A percentile compares a stretch with the other conserved stretches of the same genome.
Evolutionary conservation across 2,329 filamentous ascomycete species (phyloP).

Genomic region (Botrytis porri): DNA sequence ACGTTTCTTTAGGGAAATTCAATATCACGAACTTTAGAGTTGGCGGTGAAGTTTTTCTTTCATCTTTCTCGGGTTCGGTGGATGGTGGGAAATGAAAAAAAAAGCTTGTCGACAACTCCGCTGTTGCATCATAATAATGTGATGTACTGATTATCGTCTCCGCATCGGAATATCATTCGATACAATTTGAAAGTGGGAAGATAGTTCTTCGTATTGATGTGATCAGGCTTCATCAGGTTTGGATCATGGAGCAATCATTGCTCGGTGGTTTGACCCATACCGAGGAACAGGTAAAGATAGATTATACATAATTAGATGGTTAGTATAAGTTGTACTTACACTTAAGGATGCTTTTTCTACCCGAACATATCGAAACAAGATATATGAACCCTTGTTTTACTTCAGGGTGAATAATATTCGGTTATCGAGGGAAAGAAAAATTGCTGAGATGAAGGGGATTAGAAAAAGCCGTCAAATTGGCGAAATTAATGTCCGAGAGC

Average conservation of each 20-base stretch:
- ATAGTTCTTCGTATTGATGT: neutral
- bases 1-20: conserved; percentile 8
- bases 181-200: neutral
- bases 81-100: conserved; percentile 4
- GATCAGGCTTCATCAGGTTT: neutral
- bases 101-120: neutral
- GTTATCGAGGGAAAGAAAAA: conserved; percentile 8
- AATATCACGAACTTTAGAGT: neutral
- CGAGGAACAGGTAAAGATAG: neutral
- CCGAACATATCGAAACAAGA: conserved; percentile 1
- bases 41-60: neutral
- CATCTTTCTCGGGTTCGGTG: neutral
- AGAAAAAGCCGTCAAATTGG: neutral
- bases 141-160: conserved; percentile 4
- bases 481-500: conserved; percentile 11
- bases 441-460: neutral
- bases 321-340: neutral
- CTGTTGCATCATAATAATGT: conserved; percentile 13
- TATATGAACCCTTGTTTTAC: conserved; percentile 2
- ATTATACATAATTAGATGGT: neutral
- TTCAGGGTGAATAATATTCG: neutral
- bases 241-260: neutral
- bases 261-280: neutral
- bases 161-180: conserved; percentile 7
- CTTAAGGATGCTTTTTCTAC: neutral